These are phyloP conservation scores for Arabis hirsuta DNA, from an alignment of 345 rosid genomes.

Conservation along the genomic window DNA sequence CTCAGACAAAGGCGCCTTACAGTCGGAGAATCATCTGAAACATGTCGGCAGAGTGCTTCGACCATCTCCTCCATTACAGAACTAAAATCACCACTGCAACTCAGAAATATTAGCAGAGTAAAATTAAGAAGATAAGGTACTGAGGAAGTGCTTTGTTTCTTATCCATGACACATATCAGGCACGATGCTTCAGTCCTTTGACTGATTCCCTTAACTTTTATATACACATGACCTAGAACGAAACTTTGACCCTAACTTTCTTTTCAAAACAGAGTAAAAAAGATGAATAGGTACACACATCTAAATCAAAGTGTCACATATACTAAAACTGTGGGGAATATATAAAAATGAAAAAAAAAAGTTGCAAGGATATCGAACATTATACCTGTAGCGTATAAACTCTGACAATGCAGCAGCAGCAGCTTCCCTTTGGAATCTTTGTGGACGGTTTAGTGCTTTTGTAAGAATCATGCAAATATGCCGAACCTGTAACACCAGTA, in stretches of 20 bases:
- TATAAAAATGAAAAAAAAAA: neutral
- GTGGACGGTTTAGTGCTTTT: slow-evolving; percentile 67
- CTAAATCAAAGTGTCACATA: neutral
- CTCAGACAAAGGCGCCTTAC: slow-evolving; percentile 93
- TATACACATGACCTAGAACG: slow-evolving; percentile 18
- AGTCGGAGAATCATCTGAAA: slow-evolving; percentile 92
- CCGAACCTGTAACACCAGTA: slow-evolving; percentile 64
- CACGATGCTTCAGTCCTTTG: slow-evolving; percentile 9
- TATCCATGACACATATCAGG: slow-evolving; percentile 12
- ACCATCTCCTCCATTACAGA: slow-evolving; percentile 94
- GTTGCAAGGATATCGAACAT: neutral
- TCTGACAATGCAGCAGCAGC: slow-evolving; percentile 97
- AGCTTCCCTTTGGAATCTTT: slow-evolving; percentile 88
- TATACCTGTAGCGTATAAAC: slow-evolving; percentile 86
- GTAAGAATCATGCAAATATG: slow-evolving; percentile 74
- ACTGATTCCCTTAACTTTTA: slow-evolving; percentile 9
- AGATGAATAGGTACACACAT: neutral
- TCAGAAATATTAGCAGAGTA: slow-evolving; percentile 35
- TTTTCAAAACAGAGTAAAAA: slow-evolving; percentile 10
- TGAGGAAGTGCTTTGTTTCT: slow-evolving; percentile 15
- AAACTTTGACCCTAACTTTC: slow-evolving; percentile 7
- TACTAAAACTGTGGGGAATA: slow-evolving; percentile 1
- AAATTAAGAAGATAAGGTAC: slow-evolving; percentile 14
- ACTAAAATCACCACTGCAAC: slow-evolving; percentile 69
- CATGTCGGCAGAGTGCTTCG: slow-evolving; percentile 88